These are phyloP conservation scores for Diospyros lotus DNA, from an alignment of 148 eudicot genomes.

Conservation along the genomic window DNA sequence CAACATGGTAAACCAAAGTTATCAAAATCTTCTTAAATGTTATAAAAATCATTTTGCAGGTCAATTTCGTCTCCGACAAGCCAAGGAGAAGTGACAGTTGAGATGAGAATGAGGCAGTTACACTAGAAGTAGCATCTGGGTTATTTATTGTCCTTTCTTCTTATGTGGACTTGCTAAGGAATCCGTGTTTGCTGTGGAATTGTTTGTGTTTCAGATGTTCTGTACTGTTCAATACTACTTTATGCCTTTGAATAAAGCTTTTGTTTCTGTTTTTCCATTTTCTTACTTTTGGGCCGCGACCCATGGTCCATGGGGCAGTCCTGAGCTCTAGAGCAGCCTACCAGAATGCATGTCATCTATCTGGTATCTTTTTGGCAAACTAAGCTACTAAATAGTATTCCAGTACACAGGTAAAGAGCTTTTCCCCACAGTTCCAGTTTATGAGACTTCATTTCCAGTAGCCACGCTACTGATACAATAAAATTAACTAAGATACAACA, in stretches of 20 bases:
- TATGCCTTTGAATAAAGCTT: background rate
- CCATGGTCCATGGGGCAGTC: background rate
- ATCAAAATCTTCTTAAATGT: too few relatives aligned
- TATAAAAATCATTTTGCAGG: conserved; percentile 24
- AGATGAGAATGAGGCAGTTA: conserved; percentile 1
- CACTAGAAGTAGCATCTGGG: conserved; percentile 4
- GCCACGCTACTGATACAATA: background rate
- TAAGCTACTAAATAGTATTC: too few relatives aligned
- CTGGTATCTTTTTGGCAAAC: too few relatives aligned
- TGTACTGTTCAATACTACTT: background rate
- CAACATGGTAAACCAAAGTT: too few relatives aligned
- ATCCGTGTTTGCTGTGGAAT: background rate
- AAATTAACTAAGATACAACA: background rate
- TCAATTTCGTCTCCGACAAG: conserved; percentile 36
- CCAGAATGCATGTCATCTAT: background rate
- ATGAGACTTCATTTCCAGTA: too few relatives aligned
- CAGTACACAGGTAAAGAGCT: too few relatives aligned
- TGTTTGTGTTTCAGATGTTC: background rate
- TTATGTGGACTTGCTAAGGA: background rate
- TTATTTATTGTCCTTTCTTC: background rate
- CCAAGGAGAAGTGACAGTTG: conserved; percentile 74
- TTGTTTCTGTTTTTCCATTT: background rate
- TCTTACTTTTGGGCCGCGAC: background rate
- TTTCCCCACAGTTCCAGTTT: too few relatives aligned
- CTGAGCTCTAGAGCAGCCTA: background rate